Base-by-base conservation (phyloP, 1,284 basidiomycete species). In the Omphalotus olearius region DNA sequence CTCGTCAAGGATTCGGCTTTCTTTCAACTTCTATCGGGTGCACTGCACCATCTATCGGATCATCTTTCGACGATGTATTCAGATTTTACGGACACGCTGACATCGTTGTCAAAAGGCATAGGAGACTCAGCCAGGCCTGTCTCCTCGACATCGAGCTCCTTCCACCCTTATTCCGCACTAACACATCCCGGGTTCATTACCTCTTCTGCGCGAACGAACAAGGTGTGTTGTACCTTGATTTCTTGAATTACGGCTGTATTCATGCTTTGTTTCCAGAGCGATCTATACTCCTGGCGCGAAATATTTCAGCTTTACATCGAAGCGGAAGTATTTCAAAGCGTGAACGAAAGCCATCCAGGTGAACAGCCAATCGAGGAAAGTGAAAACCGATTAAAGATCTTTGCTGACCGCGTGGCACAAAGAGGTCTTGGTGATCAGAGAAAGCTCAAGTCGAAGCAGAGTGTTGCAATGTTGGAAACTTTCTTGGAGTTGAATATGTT, bases 211-310 rank as follows among this genome's bases (percentile, higher is more conserved):
- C 45, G 38, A 17, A 28, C 36, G 38, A 56, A 64, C 38, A 71
- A 70, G 63, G 70, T 72, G 20, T 56, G 42, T 51, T 56, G 30
- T 55, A 47, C 57, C 46, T 49, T 60, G 30, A 45, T 54, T 50
- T 38, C 38, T 57, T 51, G 62, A 7, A 75, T 76, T 16, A 23
- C 23, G 23, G 23, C 33, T 5, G 43, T 47, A 20, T 25, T 38
- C n/a, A 17, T 23, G 9, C 17, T 45, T 10, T 42, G 1, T n/a
- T 43, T 28, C 1, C 42, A 77, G 73, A 74, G 69, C 18, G 95
- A 98, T 62, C 69, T 98, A n/a, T 94, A 93, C 62, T 80, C 83
- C 2, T 98, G 95, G 95, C 74, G 95, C 28, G 85, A 93, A 67
- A 88, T 98, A 30, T 97, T 98, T 63, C 80, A 85, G 45, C 70